Conservation (phyloP, 768 basidiomycete genomes). For the Leucocoprinus birnbaumii region DNA sequence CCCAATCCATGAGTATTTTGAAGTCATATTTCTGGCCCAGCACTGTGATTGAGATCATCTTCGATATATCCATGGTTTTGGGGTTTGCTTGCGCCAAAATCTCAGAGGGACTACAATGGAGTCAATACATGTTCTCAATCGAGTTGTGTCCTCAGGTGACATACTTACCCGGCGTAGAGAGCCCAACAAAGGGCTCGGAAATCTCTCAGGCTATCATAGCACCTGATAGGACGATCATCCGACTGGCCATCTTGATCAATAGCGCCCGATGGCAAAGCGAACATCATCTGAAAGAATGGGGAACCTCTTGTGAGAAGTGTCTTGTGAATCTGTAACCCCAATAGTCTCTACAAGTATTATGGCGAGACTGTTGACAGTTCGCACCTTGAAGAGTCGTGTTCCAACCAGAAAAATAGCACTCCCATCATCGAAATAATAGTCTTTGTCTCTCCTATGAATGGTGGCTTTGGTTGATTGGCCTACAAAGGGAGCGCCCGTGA, state of each 20-base stretch:
- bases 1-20: not conserved
- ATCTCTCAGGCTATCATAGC: not conserved
- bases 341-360: too few relatives aligned
- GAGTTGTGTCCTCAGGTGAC: too few relatives aligned
- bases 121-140: too few relatives aligned
- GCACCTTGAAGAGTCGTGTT: not conserved
- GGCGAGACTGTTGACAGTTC: too few relatives aligned
- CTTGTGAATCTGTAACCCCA: not conserved
- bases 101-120: not conserved
- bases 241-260: not conserved
- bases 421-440: constrained; percentile 1
- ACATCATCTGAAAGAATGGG: not conserved
- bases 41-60: not conserved
- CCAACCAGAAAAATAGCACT: not conserved
- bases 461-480: too few relatives aligned
- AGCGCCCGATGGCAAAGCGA: not conserved
- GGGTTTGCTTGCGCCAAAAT: not conserved
- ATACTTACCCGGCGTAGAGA: not conserved
- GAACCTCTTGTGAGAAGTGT: not conserved
- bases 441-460: not conserved
- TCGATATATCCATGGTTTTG: not conserved
- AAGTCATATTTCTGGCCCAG: not conserved
- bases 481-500: too few relatives aligned
- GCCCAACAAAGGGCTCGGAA: constrained; percentile 8
- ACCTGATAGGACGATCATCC: constrained; percentile 1